Conservation (phyloP, 139 green algal species). For the Spirogloea muscicola region DNA sequence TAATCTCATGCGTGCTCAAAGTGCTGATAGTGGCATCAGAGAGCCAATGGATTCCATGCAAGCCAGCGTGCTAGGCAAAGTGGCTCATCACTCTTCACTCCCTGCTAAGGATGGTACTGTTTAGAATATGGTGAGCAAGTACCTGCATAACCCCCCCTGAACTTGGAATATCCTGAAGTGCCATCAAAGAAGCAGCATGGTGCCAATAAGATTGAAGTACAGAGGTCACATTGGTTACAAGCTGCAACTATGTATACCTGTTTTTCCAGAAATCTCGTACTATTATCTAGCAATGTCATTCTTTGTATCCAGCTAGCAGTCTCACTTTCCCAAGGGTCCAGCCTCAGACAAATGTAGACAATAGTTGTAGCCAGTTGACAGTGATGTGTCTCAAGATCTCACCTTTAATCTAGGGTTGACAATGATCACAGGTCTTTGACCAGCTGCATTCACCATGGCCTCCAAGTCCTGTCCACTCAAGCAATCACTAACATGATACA, state of each 20-base stretch:
- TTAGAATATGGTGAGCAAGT: not conserved
- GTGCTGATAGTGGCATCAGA: not conserved
- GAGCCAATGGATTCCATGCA: not conserved
- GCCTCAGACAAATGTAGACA: slow-evolving; percentile 4
- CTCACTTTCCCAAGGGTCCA: not conserved
- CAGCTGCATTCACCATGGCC: slow-evolving; percentile 47
- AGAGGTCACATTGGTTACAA: too few relatives aligned
- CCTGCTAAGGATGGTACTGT: not conserved
- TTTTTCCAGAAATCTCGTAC: too few relatives aligned
- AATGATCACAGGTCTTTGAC: slow-evolving; percentile 45
- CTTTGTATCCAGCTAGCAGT: not conserved
- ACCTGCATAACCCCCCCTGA: slow-evolving; percentile 51
- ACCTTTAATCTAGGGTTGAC: slow-evolving; percentile 53
- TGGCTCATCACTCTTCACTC: too few relatives aligned
- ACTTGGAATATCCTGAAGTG: slow-evolving; percentile 50
- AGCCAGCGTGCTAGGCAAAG: too few relatives aligned
- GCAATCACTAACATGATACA: too few relatives aligned
- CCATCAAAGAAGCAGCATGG: not conserved
- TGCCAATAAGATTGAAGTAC: too few relatives aligned
- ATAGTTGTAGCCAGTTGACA: slow-evolving; percentile 8
- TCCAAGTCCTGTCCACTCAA: slow-evolving; percentile 49
- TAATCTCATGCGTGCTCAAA: not conserved
- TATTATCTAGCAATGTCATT: too few relatives aligned
- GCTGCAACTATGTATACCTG: slow-evolving; percentile 15
- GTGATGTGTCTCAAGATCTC: slow-evolving; percentile 16